Evolutionary conservation across 768 basidiomycete genomes (phyloP).

Genomic region (Cytidiella melzeri): DNA sequence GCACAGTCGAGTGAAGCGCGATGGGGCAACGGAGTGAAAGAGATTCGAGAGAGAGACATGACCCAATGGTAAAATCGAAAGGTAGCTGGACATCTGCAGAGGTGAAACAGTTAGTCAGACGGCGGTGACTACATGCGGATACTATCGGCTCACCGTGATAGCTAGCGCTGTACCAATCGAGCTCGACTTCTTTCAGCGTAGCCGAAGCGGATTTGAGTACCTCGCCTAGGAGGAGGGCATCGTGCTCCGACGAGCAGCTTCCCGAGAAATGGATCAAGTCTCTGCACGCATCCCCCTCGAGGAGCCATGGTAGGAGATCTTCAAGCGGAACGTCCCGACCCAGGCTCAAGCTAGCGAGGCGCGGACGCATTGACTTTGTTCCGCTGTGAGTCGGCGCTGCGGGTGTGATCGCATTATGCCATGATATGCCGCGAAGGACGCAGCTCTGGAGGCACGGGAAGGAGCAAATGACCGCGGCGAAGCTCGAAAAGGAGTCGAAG

Average conservation of each 20-base stretch:
- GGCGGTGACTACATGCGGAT: background rate
- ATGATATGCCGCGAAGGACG: conserved; percentile 18
- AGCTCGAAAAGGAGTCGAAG: conserved; percentile 19
- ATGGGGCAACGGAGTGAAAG: conserved; percentile 18
- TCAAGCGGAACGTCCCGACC: conserved; percentile 16
- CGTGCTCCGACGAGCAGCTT: conserved; percentile 15
- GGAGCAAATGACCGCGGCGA: conserved; percentile 19
- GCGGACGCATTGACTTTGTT: conserved; percentile 2
- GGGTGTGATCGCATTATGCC: conserved; percentile 7
- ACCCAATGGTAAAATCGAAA: conserved; percentile 14
- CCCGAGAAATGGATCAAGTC: conserved; percentile 14
- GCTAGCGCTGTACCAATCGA: conserved; percentile 19
- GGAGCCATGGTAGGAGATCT: conserved; percentile 18
- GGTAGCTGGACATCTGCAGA: conserved; percentile 17
- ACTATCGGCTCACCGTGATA: conserved; percentile 12
- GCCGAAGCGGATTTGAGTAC: conserved; percentile 15
- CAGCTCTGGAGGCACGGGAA: conserved; percentile 18
- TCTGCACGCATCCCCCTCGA: conserved; percentile 12
- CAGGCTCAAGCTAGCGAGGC: conserved; percentile 10
- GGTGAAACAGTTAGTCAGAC: background rate
- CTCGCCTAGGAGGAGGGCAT: conserved; percentile 17
- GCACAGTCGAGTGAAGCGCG: conserved; percentile 10
- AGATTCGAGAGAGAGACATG: conserved; percentile 13
- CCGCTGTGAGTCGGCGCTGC: background rate
- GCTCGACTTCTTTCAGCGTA: conserved; percentile 15